These are phyloP conservation scores for Mucor piriformis DNA, from an alignment of 371 early-diverging fungal species.

Conservation along the genomic window DNA sequence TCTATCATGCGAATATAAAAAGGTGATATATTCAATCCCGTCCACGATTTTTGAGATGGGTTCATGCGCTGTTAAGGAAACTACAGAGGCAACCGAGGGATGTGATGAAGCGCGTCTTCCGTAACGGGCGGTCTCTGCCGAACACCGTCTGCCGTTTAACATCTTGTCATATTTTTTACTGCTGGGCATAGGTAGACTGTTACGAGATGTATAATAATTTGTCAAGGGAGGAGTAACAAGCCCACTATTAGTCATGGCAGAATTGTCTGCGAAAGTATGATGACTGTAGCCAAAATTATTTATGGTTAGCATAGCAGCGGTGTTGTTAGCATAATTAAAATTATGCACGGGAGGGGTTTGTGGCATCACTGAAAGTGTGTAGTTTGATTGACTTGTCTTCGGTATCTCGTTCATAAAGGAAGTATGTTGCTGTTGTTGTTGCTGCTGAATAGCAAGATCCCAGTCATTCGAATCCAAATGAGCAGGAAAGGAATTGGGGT, in stretches of 20 bases:
- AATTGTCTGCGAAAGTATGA: not conserved
- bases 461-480: not conserved
- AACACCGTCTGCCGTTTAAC: conserved; percentile 1
- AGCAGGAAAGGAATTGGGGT: not conserved
- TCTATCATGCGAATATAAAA: conserved; percentile 68
- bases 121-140: conserved; percentile 7
- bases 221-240: conserved; percentile 8
- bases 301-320: not conserved
- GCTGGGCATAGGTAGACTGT: conserved; percentile 4
- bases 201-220: conserved; percentile 4
- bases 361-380: not conserved
- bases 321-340: not conserved
- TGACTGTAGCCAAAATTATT: not conserved
- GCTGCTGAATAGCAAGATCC: not conserved
- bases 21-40: conserved; percentile 68
- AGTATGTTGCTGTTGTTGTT: not conserved
- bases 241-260: conserved; percentile 2
- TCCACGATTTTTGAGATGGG: conserved; percentile 46
- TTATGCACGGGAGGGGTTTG: conserved; percentile 1
- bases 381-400: not conserved
- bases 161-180: not conserved
- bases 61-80: conserved; percentile 54
- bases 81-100: conserved; percentile 50
- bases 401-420: not conserved
- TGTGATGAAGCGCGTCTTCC: conserved; percentile 41